phyloP scores from a whole-genome alignment of 345 rosid genomes.

The Ricinus communis region DNA sequence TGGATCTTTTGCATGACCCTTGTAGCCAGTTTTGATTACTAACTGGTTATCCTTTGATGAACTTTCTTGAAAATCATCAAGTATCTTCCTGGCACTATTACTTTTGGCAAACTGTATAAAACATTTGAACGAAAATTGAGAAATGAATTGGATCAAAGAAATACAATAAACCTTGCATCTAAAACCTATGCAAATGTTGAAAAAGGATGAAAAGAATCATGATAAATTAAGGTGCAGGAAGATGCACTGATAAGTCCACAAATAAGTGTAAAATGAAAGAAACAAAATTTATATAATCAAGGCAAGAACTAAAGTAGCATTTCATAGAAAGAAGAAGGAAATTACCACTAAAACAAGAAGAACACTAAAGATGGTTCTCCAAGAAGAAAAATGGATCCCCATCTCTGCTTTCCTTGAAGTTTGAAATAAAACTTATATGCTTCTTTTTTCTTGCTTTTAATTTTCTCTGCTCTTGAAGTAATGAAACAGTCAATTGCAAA shows the following conservation, averaged over 20 bases:
- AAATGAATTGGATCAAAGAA: neutral
- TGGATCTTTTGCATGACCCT: too few species aligned
- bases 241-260: neutral
- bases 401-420: neutral
- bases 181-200: neutral
- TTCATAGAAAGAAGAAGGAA: neutral
- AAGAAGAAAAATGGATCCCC: neutral
- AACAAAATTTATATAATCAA: neutral
- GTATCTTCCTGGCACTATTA: conserved; percentile 11
- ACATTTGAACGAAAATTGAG: neutral
- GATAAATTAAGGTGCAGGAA: neutral
- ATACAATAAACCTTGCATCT: too few species aligned
- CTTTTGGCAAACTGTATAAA: conserved; percentile 13
- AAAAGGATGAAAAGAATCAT: neutral
- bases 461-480: neutral
- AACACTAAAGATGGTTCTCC: conserved; percentile 1
- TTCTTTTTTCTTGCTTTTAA: too few species aligned
- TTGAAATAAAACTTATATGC: neutral
- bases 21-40: neutral
- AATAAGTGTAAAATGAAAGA: neutral
- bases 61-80: neutral
- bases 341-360: conserved; percentile 21
- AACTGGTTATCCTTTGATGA: neutral
- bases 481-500: neutral
- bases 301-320: neutral